These are phyloP conservation scores for Noccaea bulbosa DNA, from an alignment of 345 rosid species.

Conservation along the genomic window DNA sequence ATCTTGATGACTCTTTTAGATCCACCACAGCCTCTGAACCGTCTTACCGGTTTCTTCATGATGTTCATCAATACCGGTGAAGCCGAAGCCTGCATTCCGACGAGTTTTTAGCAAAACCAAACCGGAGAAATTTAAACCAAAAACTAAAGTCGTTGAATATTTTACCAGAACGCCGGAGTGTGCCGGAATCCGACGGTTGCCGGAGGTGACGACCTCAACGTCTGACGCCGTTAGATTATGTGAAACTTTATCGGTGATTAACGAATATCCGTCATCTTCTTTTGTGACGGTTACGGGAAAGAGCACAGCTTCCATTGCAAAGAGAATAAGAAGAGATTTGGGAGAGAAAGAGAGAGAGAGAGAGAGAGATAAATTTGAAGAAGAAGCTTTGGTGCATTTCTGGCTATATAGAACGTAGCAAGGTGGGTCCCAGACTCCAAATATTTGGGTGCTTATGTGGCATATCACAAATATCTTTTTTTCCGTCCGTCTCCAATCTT, in stretches of 20 bases:
- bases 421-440: conserved; percentile 28
- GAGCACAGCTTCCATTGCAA: conserved; percentile 32
- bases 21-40: conserved; percentile 55
- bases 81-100: conserved; percentile 56
- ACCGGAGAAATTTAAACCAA: not conserved
- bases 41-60: conserved; percentile 61
- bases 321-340: conserved; percentile 2
- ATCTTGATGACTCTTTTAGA: conserved; percentile 58
- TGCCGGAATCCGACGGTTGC: conserved; percentile 70
- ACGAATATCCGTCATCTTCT: conserved; percentile 28
- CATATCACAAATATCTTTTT: conserved; percentile 26
- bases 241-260: conserved; percentile 34
- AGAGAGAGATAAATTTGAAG: conserved; percentile 4
- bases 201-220: conserved; percentile 67
- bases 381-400: conserved; percentile 17
- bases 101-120: conserved; percentile 6
- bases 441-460: conserved; percentile 24
- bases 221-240: conserved; percentile 46
- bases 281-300: conserved; percentile 18
- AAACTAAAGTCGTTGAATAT: too few relatives aligned
- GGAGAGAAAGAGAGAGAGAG: not conserved
- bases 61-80: conserved; percentile 73
- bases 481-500: conserved; percentile 11
- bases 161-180: conserved; percentile 72
- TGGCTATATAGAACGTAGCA: conserved; percentile 11